Conservation (phyloP, 108 stramenopile genomes). For the Cyclotella sp. region DNA sequence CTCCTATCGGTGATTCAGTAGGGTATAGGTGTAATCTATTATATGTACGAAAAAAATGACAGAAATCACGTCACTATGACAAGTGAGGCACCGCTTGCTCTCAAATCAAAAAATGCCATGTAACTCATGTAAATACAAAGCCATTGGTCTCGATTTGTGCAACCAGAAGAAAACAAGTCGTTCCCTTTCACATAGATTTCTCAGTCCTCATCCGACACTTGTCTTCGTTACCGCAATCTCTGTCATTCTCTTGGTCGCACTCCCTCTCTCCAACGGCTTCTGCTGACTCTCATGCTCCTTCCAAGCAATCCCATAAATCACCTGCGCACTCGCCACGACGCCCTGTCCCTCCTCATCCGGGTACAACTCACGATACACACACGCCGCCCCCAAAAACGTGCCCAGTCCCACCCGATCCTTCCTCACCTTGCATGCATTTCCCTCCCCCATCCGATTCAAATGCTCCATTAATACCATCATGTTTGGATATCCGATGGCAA, state of each 20-base stretch:
- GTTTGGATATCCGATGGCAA: conserved; percentile 86
- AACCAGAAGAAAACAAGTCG: too few relatives aligned
- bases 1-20: too few relatives aligned
- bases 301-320: conserved; percentile 99
- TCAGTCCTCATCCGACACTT: background rate
- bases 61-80: too few relatives aligned
- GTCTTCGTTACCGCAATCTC: conserved; percentile 58
- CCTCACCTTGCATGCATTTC: conserved; percentile 77
- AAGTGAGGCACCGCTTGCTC: too few relatives aligned
- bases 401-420: conserved; percentile 67
- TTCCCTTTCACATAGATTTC: too few relatives aligned
- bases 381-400: conserved; percentile 90
- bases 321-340: conserved; percentile 76
- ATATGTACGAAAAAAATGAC: too few relatives aligned
- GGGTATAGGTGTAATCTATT: too few relatives aligned
- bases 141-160: too few relatives aligned
- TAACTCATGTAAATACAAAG: too few relatives aligned
- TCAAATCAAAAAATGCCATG: too few relatives aligned
- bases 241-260: conserved; percentile 72
- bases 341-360: conserved; percentile 46
- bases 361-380: conserved; percentile 91
- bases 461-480: conserved; percentile 94
- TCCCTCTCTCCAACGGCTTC: conserved; percentile 81
- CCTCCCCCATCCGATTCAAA: conserved; percentile 96
- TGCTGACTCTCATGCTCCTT: conserved; percentile 94